A percentile compares a stretch with the other conserved stretches of the same genome.
These are phyloP conservation scores for Allium fistulosum DNA, from an alignment of 106 monocot genomes.

Conservation along the genomic window DNA sequence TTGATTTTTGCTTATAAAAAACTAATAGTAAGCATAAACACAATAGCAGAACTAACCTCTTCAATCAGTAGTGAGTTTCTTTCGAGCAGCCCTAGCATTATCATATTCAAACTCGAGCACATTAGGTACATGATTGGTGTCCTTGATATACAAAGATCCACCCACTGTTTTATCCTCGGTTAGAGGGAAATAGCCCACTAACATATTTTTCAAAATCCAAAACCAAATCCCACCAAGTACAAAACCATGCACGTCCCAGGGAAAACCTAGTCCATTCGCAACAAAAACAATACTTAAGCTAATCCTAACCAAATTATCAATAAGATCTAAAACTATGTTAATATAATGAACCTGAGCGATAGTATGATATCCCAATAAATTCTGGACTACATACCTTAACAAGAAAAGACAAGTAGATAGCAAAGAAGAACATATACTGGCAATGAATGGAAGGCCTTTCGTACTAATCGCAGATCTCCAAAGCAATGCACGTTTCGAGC, in stretches of 20 bases:
- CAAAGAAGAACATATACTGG: slow-evolving; percentile 98
- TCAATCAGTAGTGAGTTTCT: slow-evolving; percentile 65
- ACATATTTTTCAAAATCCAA: slow-evolving; percentile 65
- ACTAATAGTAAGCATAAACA: no score
- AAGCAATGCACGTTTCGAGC: slow-evolving; percentile 67
- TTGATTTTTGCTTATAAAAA: no score
- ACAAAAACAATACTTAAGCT: background rate
- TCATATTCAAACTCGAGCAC: slow-evolving; percentile 96
- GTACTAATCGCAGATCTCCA: slow-evolving; percentile 86
- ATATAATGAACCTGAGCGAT: slow-evolving; percentile 61
- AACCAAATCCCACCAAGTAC: slow-evolving; percentile 72
- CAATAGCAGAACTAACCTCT: no score
- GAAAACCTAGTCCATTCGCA: slow-evolving; percentile 41
- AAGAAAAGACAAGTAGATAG: slow-evolving; percentile 64
- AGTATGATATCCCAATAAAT: slow-evolving; percentile 95
- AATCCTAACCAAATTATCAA: background rate
- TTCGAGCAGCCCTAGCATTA: slow-evolving; percentile 77
- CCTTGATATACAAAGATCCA: slow-evolving; percentile 74
- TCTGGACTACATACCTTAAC: slow-evolving; percentile 59
- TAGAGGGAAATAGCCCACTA: slow-evolving; percentile 61
- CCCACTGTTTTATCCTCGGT: slow-evolving; percentile 83
- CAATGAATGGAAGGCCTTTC: slow-evolving; percentile 98
- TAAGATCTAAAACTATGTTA: background rate
- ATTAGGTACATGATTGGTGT: slow-evolving; percentile 72
- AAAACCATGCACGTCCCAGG: slow-evolving; percentile 65